These are phyloP conservation scores for Pinguiococcus pyrenoidosus DNA, from an alignment of 108 stramenopile genomes.

Conservation along the genomic window DNA sequence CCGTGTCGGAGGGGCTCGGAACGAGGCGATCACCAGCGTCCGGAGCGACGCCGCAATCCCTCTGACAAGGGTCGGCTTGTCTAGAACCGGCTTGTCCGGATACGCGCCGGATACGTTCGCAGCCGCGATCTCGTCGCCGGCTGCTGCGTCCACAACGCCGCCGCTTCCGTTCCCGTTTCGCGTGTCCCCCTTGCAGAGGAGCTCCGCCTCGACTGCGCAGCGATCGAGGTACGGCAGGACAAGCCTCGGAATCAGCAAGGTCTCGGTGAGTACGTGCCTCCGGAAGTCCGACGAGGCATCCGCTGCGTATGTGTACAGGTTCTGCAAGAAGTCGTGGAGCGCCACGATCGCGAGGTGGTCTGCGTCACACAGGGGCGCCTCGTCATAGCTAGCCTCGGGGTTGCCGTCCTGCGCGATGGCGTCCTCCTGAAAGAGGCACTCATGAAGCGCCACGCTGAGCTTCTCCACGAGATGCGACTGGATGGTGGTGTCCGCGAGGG, in stretches of 20 bases:
- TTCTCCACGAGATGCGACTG: conserved; percentile 37
- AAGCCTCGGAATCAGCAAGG: conserved; percentile 34
- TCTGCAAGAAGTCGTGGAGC: conserved; percentile 42
- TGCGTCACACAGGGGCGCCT: conserved; percentile 6
- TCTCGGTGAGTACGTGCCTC: conserved; percentile 36
- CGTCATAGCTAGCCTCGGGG: background rate
- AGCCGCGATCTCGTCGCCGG: conserved; percentile 3
- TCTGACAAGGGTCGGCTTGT: background rate
- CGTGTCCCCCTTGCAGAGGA: conserved; percentile 15
- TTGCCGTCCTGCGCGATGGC: conserved; percentile 1
- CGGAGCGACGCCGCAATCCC: conserved; percentile 21
- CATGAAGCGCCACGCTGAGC: conserved; percentile 34
- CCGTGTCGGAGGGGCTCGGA: conserved; percentile 37
- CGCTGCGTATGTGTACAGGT: conserved; percentile 39
- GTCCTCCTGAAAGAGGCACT: conserved; percentile 22
- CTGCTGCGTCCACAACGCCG: background rate
- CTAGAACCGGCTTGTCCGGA: conserved; percentile 11
- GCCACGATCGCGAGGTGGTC: conserved; percentile 23
- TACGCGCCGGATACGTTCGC: no score
- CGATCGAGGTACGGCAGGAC: conserved; percentile 42
- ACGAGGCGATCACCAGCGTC: conserved; percentile 37
- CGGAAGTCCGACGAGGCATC: conserved; percentile 23
- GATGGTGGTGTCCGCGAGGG: conserved; percentile 33
- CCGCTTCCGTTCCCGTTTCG: background rate
- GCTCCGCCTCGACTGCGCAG: conserved; percentile 27